Evolutionary conservation across 306 rosid species (phyloP).

Genomic region (Vigna radiata): DNA sequence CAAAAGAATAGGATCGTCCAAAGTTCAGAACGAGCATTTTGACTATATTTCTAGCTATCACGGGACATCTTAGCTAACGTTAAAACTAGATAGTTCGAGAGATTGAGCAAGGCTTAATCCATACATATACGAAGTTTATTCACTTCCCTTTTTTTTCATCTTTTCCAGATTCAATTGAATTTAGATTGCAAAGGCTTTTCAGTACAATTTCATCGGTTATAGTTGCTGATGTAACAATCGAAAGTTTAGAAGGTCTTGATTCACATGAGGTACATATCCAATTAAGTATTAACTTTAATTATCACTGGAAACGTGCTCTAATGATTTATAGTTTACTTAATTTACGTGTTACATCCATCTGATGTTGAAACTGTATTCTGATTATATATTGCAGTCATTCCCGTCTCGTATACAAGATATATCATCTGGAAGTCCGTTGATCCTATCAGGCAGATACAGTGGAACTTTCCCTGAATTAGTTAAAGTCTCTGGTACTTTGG

Average conservation of each 20-base stretch:
- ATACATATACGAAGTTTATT: not conserved
- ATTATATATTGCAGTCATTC: slow-evolving; percentile 63
- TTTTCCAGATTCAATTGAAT: slow-evolving; percentile 67
- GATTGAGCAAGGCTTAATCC: not conserved
- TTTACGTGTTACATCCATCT: slow-evolving; percentile 22
- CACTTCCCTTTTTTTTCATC: slow-evolving; percentile 3
- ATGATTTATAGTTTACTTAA: slow-evolving; percentile 23
- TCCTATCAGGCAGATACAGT: slow-evolving; percentile 86
- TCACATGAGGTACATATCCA: slow-evolving; percentile 70
- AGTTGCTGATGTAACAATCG: slow-evolving; percentile 66
- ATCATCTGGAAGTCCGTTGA: slow-evolving; percentile 72
- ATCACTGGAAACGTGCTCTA: slow-evolving; percentile 14
- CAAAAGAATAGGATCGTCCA: not conserved
- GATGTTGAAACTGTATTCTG: slow-evolving; percentile 31
- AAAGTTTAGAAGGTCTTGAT: slow-evolving; percentile 68
- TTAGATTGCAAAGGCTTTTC: slow-evolving; percentile 68
- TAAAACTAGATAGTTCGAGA: not conserved
- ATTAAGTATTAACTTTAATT: slow-evolving; percentile 32
- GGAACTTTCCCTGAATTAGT: slow-evolving; percentile 73
- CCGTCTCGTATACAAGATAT: slow-evolving; percentile 81
- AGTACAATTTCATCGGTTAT: slow-evolving; percentile 64
- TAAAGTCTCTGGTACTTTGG: slow-evolving; percentile 71
- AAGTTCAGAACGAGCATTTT: not conserved
- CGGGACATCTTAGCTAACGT: not conserved
- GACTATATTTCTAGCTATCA: not conserved